These are phyloP conservation scores for Phytomonas francai DNA, from an alignment of 208 protist species.

Conservation along the genomic window DNA sequence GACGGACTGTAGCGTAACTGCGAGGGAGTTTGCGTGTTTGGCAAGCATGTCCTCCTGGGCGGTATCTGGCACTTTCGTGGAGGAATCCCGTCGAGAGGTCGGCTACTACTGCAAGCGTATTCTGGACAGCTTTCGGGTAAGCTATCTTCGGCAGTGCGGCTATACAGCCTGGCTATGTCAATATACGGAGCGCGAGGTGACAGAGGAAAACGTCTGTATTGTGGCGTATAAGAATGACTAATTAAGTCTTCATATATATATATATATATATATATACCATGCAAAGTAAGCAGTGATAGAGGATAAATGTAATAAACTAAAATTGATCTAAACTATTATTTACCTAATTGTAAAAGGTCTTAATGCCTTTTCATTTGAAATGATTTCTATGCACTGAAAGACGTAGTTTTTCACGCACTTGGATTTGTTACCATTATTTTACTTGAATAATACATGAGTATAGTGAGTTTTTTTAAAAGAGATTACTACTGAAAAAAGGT, in stretches of 20 bases:
- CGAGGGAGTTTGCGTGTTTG: constrained; percentile 48
- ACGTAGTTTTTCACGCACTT: neutral
- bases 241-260: neutral
- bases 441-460: neutral
- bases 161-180: constrained; percentile 38
- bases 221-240: constrained; percentile 25
- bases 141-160: constrained; percentile 41
- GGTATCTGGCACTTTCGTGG: constrained; percentile 43
- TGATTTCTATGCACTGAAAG: neutral
- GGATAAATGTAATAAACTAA: neutral
- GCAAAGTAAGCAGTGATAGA: neutral
- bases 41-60: constrained; percentile 73
- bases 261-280: neutral
- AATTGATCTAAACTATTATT: neutral
- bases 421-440: neutral
- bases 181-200: constrained; percentile 41
- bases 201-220: constrained; percentile 69
- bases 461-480: neutral
- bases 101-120: constrained; percentile 62
- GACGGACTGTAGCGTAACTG: constrained; percentile 22
- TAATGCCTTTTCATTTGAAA: neutral
- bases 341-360: neutral
- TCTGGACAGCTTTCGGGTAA: constrained; percentile 48
- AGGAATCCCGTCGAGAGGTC: constrained; percentile 21
- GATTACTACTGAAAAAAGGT: neutral